A percentile compares a stretch with the other conserved stretches of the same genome.
Evolutionary conservation across 257 asterid genomes (phyloP).

Genomic region (Catharanthus roseus): DNA sequence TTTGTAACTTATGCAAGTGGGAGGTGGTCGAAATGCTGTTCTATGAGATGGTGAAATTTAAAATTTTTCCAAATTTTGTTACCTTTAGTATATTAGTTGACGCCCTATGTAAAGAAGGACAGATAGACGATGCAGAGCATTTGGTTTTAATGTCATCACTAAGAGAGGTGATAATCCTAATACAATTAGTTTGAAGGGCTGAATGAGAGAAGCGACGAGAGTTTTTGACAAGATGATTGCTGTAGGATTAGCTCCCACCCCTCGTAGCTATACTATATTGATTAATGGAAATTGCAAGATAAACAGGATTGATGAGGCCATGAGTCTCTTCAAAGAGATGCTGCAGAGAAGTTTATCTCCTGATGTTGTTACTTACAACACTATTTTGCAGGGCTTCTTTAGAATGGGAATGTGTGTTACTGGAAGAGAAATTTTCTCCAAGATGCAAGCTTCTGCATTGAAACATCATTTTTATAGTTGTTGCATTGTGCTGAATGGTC

Average conservation of each 20-base stretch:
- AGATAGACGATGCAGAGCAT: slow-evolving; percentile 19
- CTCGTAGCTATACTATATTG: too few relatives aligned
- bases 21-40: not conserved
- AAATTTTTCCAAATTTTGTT: not conserved
- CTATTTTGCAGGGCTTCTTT: slow-evolving; percentile 17
- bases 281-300: too few relatives aligned
- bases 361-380: slow-evolving; percentile 8
- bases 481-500: slow-evolving; percentile 6
- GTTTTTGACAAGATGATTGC: slow-evolving; percentile 17
- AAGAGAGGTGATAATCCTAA: too few relatives aligned
- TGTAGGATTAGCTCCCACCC: not conserved
- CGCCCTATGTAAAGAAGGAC: slow-evolving; percentile 15
- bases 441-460: not conserved
- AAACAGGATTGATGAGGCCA: slow-evolving; percentile 17
- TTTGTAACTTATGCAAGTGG: slow-evolving; percentile 11
- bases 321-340: slow-evolving; percentile 21
- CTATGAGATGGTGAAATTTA: slow-evolving; percentile 11
- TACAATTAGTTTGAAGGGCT: not conserved
- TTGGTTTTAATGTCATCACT: slow-evolving; percentile 11
- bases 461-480: not conserved
- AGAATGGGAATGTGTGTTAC: not conserved
- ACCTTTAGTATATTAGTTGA: not conserved
- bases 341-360: not conserved
- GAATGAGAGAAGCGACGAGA: slow-evolving; percentile 15
- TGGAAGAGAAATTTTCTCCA: not conserved